Evolutionary conservation across 1,284 basidiomycete genomes (phyloP).

Genomic region (Sphagnurus paluster): DNA sequence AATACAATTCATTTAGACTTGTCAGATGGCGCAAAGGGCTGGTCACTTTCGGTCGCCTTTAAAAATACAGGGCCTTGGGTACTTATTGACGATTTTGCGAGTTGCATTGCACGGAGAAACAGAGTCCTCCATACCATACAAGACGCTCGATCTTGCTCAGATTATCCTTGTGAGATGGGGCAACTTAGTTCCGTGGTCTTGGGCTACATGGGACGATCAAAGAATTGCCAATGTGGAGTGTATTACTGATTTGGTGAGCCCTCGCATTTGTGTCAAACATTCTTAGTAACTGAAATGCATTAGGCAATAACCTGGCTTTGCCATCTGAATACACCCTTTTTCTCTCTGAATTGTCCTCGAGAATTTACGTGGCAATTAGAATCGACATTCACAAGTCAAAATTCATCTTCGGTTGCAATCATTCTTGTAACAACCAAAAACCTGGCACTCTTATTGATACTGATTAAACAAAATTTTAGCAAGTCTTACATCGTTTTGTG

Average conservation of each 20-base stretch:
- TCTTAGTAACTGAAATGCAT: neutral
- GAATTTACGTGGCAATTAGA: slow-evolving; percentile 8
- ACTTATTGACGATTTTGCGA: slow-evolving; percentile 37
- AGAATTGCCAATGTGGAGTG: slow-evolving; percentile 48
- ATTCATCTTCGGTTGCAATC: slow-evolving; percentile 6
- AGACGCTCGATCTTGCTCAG: slow-evolving; percentile 43
- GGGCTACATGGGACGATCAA: slow-evolving; percentile 61
- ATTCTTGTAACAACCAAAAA: slow-evolving; percentile 13
- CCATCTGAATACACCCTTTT: slow-evolving; percentile 28
- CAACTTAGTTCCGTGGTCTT: slow-evolving; percentile 56
- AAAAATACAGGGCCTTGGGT: slow-evolving; percentile 43
- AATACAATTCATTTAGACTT: slow-evolving; percentile 6
- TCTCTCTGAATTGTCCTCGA: slow-evolving; percentile 6
- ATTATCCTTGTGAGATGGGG: slow-evolving; percentile 55
- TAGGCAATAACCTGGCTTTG: slow-evolving; percentile 57
- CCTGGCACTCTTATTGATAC: neutral
- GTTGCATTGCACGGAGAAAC: slow-evolving; percentile 32
- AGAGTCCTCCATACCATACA: slow-evolving; percentile 11
- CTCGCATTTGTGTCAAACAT: neutral
- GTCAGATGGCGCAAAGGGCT: slow-evolving; percentile 9
- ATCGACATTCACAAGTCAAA: slow-evolving; percentile 4
- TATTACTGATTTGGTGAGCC: slow-evolving; percentile 48
- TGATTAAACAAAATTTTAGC: slow-evolving; percentile 11
- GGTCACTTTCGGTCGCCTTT: slow-evolving; percentile 22
- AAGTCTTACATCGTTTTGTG: slow-evolving; percentile 22